Evolutionary conservation across 1,284 basidiomycete species (phyloP).

Genomic region (Crocinoboletus sp.): DNA sequence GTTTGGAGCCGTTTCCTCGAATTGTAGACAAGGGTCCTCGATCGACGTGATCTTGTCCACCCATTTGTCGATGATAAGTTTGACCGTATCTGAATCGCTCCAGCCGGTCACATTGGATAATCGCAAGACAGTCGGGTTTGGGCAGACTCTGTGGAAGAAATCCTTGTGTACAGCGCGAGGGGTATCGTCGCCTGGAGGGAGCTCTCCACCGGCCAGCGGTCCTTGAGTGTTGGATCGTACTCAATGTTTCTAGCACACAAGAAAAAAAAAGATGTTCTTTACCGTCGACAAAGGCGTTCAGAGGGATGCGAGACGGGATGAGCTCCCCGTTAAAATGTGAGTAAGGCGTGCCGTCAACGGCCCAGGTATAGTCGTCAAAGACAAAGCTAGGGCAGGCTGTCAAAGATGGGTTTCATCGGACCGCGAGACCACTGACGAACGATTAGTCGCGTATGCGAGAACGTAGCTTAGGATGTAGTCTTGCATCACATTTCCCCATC

Average conservation of each 20-base stretch:
- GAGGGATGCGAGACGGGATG: constrained; percentile 36
- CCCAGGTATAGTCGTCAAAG: constrained; percentile 39
- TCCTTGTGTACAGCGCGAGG: constrained; percentile 34
- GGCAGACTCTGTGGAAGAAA: constrained; percentile 36
- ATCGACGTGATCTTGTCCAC: constrained; percentile 27
- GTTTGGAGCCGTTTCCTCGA: constrained; percentile 23
- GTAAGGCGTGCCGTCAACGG: constrained; percentile 24
- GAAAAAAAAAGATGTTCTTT: neutral
- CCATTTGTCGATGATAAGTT: constrained; percentile 32
- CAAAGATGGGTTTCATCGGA: neutral
- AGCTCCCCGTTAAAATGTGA: constrained; percentile 29
- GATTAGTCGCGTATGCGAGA: constrained; percentile 32
- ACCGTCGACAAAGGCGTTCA: constrained; percentile 26
- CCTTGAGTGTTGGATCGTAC: constrained; percentile 20
- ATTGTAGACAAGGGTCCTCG: constrained; percentile 34
- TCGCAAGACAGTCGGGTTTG: constrained; percentile 28
- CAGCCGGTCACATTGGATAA: constrained; percentile 22
- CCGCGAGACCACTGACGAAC: constrained; percentile 29
- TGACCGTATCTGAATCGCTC: constrained; percentile 20
- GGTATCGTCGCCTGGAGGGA: constrained; percentile 27
- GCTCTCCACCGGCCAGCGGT: constrained; percentile 35
- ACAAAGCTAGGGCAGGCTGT: constrained; percentile 31
- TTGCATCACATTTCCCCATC: constrained; percentile 42
- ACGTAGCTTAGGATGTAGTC: constrained; percentile 35
- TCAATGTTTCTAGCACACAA: neutral